Evolutionary conservation across 2,329 filamentous ascomycete species (phyloP).

Genomic region (Xylariales sp.): DNA sequence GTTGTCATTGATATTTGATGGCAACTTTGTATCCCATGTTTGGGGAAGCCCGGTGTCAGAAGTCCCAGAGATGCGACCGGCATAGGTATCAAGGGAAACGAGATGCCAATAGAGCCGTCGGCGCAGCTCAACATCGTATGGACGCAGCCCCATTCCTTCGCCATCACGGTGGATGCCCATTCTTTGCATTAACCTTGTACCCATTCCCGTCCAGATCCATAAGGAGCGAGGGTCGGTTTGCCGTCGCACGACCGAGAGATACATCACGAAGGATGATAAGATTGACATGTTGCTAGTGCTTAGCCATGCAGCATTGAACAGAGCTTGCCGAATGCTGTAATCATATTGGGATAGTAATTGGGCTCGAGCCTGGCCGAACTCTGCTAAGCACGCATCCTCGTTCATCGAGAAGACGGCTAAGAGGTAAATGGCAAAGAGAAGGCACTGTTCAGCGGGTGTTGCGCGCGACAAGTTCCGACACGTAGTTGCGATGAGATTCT

Average conservation of each 20-base stretch:
- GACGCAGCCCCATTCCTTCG: slow-evolving; percentile 20
- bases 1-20: slow-evolving; percentile 29
- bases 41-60: slow-evolving; percentile 46
- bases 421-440: slow-evolving; percentile 38
- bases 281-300: neutral
- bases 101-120: slow-evolving; percentile 19
- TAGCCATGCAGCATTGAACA: neutral
- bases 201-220: neutral
- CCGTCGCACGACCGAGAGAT: neutral
- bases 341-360: slow-evolving; percentile 15
- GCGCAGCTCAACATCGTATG: slow-evolving; percentile 48
- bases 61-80: neutral
- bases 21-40: slow-evolving; percentile 29
- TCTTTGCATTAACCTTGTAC: slow-evolving; percentile 45
- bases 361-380: slow-evolving; percentile 23
- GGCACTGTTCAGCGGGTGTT: slow-evolving; percentile 27
- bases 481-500: slow-evolving; percentile 14
- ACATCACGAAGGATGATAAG: neutral
- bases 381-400: slow-evolving; percentile 33
- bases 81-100: neutral
- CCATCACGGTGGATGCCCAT: slow-evolving; percentile 49
- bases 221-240: neutral
- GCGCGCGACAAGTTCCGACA: slow-evolving; percentile 9
- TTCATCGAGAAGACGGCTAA: slow-evolving; percentile 33
- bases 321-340: neutral